Conservation (phyloP, 768 basidiomycete genomes). For the Rhodocollybia butyracea region DNA sequence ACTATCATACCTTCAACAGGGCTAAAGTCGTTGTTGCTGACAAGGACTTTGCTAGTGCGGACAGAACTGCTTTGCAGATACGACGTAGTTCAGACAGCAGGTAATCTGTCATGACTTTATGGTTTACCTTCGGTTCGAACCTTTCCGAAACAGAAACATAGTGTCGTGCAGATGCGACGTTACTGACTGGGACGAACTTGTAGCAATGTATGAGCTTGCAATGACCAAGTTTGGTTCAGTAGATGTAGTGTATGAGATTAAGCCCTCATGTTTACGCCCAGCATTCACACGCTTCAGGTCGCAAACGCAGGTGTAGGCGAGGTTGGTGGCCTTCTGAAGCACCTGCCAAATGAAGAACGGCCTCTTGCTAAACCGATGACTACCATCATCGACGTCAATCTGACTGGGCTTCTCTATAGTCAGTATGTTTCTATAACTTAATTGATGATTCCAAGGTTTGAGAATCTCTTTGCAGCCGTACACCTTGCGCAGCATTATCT, state of each 20-base stretch:
- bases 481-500: slow-evolving; percentile 32
- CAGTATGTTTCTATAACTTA: background rate
- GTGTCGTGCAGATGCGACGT: slow-evolving; percentile 46
- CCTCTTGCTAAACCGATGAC: slow-evolving; percentile 20
- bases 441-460: too few species aligned
- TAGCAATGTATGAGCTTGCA: slow-evolving; percentile 48
- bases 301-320: slow-evolving; percentile 51
- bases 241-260: slow-evolving; percentile 43
- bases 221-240: slow-evolving; percentile 43
- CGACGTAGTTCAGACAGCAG: slow-evolving; percentile 31
- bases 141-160: slow-evolving; percentile 32
- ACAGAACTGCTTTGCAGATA: slow-evolving; percentile 39
- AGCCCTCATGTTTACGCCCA: background rate
- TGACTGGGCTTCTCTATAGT: slow-evolving; percentile 28
- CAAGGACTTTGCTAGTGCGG: slow-evolving; percentile 36
- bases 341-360: slow-evolving; percentile 4
- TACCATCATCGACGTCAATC: slow-evolving; percentile 26
- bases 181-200: slow-evolving; percentile 49
- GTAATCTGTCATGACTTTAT: slow-evolving; percentile 24
- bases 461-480: too few species aligned
- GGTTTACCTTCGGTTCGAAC: background rate
- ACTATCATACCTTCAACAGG: slow-evolving; percentile 30
- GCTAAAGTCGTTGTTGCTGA: slow-evolving; percentile 57
- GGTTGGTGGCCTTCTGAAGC: slow-evolving; percentile 21
- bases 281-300: slow-evolving; percentile 27